Percentiles rank a stretch among this genome's conserved stretches.
Conservation (phyloP, 805 yeast genomes). For the Yamadazyma endophytica region DNA sequence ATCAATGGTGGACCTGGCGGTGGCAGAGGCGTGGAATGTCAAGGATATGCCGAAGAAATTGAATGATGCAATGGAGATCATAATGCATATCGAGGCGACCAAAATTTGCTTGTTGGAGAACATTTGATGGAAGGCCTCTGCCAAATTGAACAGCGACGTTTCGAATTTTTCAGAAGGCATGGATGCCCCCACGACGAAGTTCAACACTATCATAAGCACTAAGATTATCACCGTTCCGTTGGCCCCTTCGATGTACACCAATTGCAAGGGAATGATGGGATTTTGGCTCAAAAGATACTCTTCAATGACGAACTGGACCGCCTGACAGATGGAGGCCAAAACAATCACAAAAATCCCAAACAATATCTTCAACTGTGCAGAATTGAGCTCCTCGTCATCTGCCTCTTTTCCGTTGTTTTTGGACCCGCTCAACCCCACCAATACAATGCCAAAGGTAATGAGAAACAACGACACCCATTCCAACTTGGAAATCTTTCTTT, state of each 20-base stretch:
- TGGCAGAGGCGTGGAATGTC: constrained; percentile 64
- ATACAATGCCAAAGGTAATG: constrained; percentile 65
- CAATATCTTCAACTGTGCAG: constrained; percentile 19
- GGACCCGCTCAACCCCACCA: constrained; percentile 72
- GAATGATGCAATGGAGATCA: constrained; percentile 69
- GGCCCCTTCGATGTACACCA: constrained; percentile 73
- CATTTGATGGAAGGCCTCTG: constrained; percentile 47
- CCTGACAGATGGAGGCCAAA: constrained; percentile 63
- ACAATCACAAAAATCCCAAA: constrained; percentile 59
- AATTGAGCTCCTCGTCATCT: constrained; percentile 8
- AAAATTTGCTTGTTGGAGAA: constrained; percentile 41
- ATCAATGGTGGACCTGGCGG: constrained; percentile 75
- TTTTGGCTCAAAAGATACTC: constrained; percentile 58
- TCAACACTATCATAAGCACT: constrained; percentile 40
- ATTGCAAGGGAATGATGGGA: constrained; percentile 54
- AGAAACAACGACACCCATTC: constrained; percentile 67
- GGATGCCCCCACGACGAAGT: constrained; percentile 35
- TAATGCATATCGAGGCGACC: constrained; percentile 54
- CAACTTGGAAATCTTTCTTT: constrained; percentile 48
- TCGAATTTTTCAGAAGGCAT: constrained; percentile 29
- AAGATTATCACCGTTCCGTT: constrained; percentile 53
- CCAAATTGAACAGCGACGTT: constrained; percentile 53
- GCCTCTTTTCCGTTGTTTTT: constrained; percentile 7
- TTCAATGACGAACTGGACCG: constrained; percentile 74
- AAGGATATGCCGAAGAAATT: constrained; percentile 71